Evolutionary conservation across 2,329 filamentous ascomycete genomes (phyloP), one percentile per base, ranked within the genome.

Genomic region (Colletotrichum theobromicola): DNA sequence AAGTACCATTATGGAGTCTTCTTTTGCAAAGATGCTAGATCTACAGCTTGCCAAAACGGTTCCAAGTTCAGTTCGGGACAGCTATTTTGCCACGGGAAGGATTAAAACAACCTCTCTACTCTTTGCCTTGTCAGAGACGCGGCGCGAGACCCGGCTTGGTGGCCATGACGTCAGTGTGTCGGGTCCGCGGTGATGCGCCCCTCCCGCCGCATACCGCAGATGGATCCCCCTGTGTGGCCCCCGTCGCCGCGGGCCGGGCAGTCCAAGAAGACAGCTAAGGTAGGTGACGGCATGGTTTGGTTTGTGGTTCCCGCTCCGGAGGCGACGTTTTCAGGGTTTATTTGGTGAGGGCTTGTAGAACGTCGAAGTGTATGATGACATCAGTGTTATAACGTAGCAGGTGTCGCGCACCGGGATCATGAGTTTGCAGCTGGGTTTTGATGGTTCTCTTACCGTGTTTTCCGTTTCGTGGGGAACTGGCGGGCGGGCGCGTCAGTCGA

Each of bases 231-330:
- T 46, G 50, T 57, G 64, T 21, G 42, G n/a, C 42, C 42, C 42
- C 42, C 42, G 42, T 50, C 64, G 46, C 46, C 64, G 64, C 64
- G 46, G 42, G 46, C 64, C 64, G 46, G 64, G 61, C 62, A 26
- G 42, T 1, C 24, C 42, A 50, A 21, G 42, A 50, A 50, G 10
- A 50, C 42, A 12, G 42, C 42, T 50, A 50, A 34, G 32, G 50
- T 58, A 12, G 46, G 24, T 72, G 72, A 74, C 72, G 69, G 61
- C 72, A 74, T 74, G 26, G 26, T 37, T 34, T 58, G 61, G 15
- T 53, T 35, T 24, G n/a, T 50, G 46, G 21, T 42, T 53, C 60
- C 67, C 58, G 55, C 55, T 72, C 63, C 57, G 12, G 15, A 46
- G 13, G 71, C 53, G 50, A 65, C 62, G 62, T 30, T 58, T 50